Percentiles rank a stretch among this genome's conserved stretches.
These are phyloP conservation scores for Strobilomyces echinocephalus DNA, from an alignment of 768 basidiomycete genomes.

Conservation along the genomic window DNA sequence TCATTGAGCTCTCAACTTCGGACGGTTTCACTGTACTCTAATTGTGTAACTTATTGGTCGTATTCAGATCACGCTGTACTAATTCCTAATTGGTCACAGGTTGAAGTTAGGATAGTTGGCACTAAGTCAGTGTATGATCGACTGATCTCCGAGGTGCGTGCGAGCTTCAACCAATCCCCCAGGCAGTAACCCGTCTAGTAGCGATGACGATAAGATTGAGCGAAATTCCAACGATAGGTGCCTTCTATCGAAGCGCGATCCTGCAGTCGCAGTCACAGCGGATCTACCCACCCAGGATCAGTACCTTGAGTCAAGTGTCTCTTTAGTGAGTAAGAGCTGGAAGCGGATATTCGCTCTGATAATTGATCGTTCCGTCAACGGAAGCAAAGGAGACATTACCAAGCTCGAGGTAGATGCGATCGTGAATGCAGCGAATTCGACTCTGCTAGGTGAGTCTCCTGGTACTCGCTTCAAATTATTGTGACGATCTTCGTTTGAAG, in stretches of 20 bases:
- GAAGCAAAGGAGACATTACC: constrained; percentile 78
- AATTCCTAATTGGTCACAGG: neutral
- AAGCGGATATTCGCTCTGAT: neutral
- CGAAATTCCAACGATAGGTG: constrained; percentile 52
- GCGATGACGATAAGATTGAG: constrained; percentile 27
- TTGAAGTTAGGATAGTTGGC: neutral
- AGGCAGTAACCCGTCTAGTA: neutral
- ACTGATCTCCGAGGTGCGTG: neutral
- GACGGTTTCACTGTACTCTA: constrained; percentile 10
- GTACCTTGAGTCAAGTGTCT: constrained; percentile 54
- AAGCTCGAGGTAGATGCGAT: constrained; percentile 64
- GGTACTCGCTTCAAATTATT: neutral
- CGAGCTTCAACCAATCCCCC: neutral
- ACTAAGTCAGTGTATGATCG: too few species aligned
- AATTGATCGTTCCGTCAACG: neutral
- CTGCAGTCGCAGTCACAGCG: constrained; percentile 29
- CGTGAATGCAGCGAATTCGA: constrained; percentile 78
- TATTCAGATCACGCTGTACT: neutral
- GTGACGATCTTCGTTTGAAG: constrained; percentile 31
- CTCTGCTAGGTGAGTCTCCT: constrained; percentile 52
- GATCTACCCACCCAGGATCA: constrained; percentile 33
- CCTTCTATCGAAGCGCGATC: constrained; percentile 44
- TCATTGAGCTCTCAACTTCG: neutral
- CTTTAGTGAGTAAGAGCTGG: constrained; percentile 49
- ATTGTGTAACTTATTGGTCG: constrained; percentile 7